Base-by-base conservation (phyloP, 495 filamentous ascomycete genomes). In the Astrocystis sublimbata region DNA sequence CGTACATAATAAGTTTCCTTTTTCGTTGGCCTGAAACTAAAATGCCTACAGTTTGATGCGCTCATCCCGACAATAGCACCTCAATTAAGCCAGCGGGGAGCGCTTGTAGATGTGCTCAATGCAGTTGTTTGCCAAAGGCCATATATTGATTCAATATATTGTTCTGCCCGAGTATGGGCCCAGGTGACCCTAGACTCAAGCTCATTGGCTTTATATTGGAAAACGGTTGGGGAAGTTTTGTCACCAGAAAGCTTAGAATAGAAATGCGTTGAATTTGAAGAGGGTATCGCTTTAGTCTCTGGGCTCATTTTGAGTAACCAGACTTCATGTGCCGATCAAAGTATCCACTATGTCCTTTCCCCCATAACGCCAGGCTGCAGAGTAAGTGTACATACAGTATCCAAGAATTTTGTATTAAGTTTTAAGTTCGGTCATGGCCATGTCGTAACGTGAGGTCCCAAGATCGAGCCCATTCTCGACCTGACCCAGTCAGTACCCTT, bases 301-400 rank as follows among this genome's bases (percentile, higher is more conserved):
- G 26, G 54, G 40, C 5, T 40, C 23, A 7, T 4, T 35, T 45
- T 45, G n/a, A 23, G 4, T 7, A 33, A 19, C 28, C 40, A 33
- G 43, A 10, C 3, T 30, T 35, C 33, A 9, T 6, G 6, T n/a
- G 24, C 2, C 28, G 24, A 45, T 24, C 15, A 45, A 33, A 28
- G 40, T 33, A 57, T 30, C 23, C 24, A 17, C 13, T 42, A 35
- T 45, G 23, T 57, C 28, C 54, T 28, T 43, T 45, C 10, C 15
- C 40, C 8, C 24, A 33, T 23, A 57, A 41, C 54, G 54, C 54
- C 54, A 28, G 54, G 21, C 54, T 21, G 26, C 38, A 49, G 24
- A 49, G 13, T 8, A 38, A 4, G 24, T 45, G 9, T 57, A 56
- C 43, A 31, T 56, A 57, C 54, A 57, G 17, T n/a, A 33, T 45